Evolutionary conservation across 2,329 filamentous ascomycete genomes (phyloP), one percentile per base, ranked within the genome.

Genomic region (Colletotrichum tropicale): DNA sequence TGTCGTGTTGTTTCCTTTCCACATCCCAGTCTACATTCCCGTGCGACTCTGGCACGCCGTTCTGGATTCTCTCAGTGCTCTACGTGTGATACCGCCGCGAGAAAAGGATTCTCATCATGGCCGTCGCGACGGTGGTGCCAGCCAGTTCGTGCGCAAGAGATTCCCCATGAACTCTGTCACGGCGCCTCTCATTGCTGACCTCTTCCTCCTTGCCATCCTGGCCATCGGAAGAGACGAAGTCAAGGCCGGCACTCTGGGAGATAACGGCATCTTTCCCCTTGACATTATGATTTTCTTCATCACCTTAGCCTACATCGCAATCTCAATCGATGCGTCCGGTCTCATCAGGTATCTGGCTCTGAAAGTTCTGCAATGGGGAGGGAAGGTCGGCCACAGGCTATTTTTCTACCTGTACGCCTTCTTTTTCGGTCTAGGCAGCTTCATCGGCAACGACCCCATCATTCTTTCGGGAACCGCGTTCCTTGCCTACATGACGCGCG

Each of bases 271-370:
- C 78, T 87, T 87, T 3, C 93, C 93, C 0, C 88, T 94, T 78
- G 93, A 95, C 76, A 94, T 95, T 76, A 94, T 95, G 92, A 84
- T 88, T 18, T 95, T 95, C 84, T 95, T 95, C 84, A 86, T 95
- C 58, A 94, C 93, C 0, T 82, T 94, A 58, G 93, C 94, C 4
- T 95, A 95, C 79, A 94, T 95, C 75, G 93, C 94, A 62, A 94
- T 95, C 61, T 95, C 93, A 0, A 94, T 95, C 75, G 94, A 95
- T 78, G 93, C 94, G 4, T 95, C 93, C 0, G 94, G 94, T 5
- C 86, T 95, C 18, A 94, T 95, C 79, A 86, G 93, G 70, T 95
- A 88, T 77, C 81, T 95, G 26, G 93, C 94, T 0, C 94, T 94
- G 86, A 93, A 91, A 76, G 93, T 95, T 0, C 86, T 95, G 4